A percentile compares a stretch with the other conserved stretches of the same genome.
These are phyloP conservation scores for Lavandula angustifolia DNA, from an alignment of 257 asterid genomes.

Conservation along the genomic window DNA sequence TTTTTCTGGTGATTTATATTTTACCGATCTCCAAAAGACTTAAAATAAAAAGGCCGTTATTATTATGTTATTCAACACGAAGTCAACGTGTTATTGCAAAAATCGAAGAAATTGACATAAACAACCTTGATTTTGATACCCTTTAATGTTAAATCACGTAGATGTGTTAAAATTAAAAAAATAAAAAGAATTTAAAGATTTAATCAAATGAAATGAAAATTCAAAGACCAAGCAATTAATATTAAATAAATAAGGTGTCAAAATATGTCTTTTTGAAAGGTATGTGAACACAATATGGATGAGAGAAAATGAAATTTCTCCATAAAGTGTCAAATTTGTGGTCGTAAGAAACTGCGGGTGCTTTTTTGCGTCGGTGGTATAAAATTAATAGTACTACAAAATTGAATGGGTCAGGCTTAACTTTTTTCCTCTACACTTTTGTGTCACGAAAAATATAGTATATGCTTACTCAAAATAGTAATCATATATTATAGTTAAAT, in stretches of 20 bases:
- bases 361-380: conserved; percentile 39
- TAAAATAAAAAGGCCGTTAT: too few species aligned
- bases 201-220: too few species aligned
- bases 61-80: too few species aligned
- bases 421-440: conserved; percentile 11
- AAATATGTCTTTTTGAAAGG: not conserved
- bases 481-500: too few species aligned
- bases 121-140: too few species aligned
- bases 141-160: not conserved
- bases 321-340: conserved; percentile 23
- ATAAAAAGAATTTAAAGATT: not conserved
- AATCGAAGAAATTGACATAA: too few species aligned
- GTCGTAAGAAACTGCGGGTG: conserved; percentile 25
- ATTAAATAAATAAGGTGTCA: too few species aligned
- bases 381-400: conserved; percentile 12
- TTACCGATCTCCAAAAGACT: too few species aligned
- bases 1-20: not conserved
- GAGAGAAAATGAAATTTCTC: conserved; percentile 1
- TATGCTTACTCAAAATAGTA: too few species aligned
- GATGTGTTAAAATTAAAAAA: not conserved
- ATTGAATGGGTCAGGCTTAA: conserved; percentile 4
- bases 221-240: not conserved
- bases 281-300: not conserved
- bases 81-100: too few species aligned
- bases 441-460: not conserved